Percentiles rank a stretch among this genome's conserved stretches.
Evolutionary conservation across 208 protist species (phyloP).

Genomic region (Wallacemonas sp.): DNA sequence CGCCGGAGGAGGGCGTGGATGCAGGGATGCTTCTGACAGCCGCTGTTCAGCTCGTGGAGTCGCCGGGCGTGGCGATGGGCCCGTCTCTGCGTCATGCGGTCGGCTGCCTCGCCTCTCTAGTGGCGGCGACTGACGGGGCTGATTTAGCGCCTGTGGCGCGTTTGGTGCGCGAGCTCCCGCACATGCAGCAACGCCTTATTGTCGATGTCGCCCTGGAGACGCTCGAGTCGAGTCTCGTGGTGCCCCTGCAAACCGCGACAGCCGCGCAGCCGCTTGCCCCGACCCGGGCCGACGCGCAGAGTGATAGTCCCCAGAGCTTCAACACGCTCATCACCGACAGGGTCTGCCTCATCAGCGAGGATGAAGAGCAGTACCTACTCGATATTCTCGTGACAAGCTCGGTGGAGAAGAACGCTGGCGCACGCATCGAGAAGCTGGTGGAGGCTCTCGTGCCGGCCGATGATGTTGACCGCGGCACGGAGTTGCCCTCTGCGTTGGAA

Average conservation of each 20-base stretch:
- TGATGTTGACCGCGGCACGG: neutral
- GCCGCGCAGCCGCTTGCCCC: too few relatives aligned
- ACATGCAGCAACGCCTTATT: constrained; percentile 27
- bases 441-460: neutral
- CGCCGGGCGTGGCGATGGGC: constrained; percentile 31
- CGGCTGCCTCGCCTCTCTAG: constrained; percentile 56
- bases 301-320: neutral
- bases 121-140: constrained; percentile 28
- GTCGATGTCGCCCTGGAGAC: constrained; percentile 26
- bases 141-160: constrained; percentile 17
- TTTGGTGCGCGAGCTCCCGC: constrained; percentile 15
- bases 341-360: constrained; percentile 12
- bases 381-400: constrained; percentile 2
- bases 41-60: constrained; percentile 19
- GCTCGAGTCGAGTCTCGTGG: constrained; percentile 16
- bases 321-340: neutral
- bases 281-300: too few relatives aligned
- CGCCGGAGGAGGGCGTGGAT: constrained; percentile 13
- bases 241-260: too few relatives aligned
- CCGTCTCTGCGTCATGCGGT: constrained; percentile 60
- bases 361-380: constrained; percentile 10
- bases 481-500: constrained; percentile 9
- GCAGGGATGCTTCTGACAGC: constrained; percentile 38
- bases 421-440: neutral
- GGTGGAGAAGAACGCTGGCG: neutral